Conservation (phyloP, 2,329 filamentous ascomycete species). For the Neofusicoccum sp. region DNA sequence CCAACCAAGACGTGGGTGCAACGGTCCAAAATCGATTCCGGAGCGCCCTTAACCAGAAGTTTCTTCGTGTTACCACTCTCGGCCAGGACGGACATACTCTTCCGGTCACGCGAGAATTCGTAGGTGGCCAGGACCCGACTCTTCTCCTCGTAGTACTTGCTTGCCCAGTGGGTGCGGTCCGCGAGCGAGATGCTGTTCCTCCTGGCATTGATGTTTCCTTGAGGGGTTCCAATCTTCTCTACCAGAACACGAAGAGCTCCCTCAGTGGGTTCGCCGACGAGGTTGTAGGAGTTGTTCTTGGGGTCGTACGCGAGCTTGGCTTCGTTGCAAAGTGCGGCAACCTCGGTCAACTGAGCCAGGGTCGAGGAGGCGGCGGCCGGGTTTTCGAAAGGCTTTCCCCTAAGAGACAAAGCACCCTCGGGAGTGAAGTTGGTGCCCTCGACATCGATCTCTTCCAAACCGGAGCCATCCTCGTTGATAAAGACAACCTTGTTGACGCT, state of each 20-base stretch:
- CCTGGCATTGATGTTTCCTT: slow-evolving; percentile 57
- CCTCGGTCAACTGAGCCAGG: slow-evolving; percentile 71
- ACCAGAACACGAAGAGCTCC: slow-evolving; percentile 86
- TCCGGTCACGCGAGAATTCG: slow-evolving; percentile 95
- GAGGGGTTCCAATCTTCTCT: slow-evolving; percentile 88
- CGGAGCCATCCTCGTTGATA: slow-evolving; percentile 69
- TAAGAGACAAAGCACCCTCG: slow-evolving; percentile 67
- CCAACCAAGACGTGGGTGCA: slow-evolving; percentile 82
- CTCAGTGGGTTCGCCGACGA: slow-evolving; percentile 91
- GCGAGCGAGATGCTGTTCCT: slow-evolving; percentile 49
- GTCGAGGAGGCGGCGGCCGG: slow-evolving; percentile 71
- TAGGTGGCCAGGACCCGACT: slow-evolving; percentile 79
- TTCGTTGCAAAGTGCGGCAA: slow-evolving; percentile 81
- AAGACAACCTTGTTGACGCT: slow-evolving; percentile 92
- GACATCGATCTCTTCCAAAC: slow-evolving; percentile 81
- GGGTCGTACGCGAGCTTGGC: slow-evolving; percentile 78
- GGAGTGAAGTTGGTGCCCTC: slow-evolving; percentile 92
- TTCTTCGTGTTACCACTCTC: slow-evolving; percentile 68
- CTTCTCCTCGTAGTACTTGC: slow-evolving; percentile 76
- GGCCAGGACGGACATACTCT: slow-evolving; percentile 98
- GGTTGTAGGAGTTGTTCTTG: slow-evolving; percentile 71
- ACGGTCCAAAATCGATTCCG: slow-evolving; percentile 89
- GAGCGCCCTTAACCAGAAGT: slow-evolving; percentile 93
- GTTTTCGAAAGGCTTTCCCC: slow-evolving; percentile 67
- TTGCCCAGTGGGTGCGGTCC: slow-evolving; percentile 75